Base-by-base conservation (phyloP, 1,284 basidiomycete genomes). In the Trametes polyzona region DNA sequence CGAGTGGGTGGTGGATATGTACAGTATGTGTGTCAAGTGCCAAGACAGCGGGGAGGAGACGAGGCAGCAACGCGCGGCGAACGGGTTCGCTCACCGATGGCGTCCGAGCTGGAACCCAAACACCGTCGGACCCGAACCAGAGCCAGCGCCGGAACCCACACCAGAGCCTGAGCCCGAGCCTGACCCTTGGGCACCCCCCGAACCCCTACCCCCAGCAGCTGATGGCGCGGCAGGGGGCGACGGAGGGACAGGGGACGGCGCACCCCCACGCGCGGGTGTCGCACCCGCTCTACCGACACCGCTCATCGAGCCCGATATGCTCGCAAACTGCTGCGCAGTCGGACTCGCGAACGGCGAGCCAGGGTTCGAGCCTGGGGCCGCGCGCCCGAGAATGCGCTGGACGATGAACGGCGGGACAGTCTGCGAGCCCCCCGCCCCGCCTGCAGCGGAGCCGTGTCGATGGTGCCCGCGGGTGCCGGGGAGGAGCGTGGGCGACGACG, bases 321-420 rank as follows among this genome's bases (percentile, higher is more conserved):
- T 52, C 37, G 37, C 50, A 48, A 70, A 64, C 24, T 57, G 59
- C 4, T 63, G 59, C 30, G 54, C 44, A 9, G 61, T 63, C 6
- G 70, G 66, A 27, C 65, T 68, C 1, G 51, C 48, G 35, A 52
- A 66, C 12, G 69, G 68, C 29, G 67, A 64, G 16, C 50, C 57
- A 14, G 66, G 61, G 2, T 40, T 52, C 14, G 63, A 42, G 16
- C 57, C 59, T 7, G 67, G 47, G 1, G 62, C n/a, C n/a, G n/a
- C 47, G 40, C 67, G 55, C 6, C 79, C 80, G 24, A 80, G 69
- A 17, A 80, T 73, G 57, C 74, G 75, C 65, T 75, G 73, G 58
- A 74, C 70, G 62, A 75, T 74, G 59, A 70, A 70, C 27, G 73
- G 72, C 37, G 64, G 58, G 21, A 61, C 56, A 32, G 33, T 52